These are phyloP conservation scores for Acanthamoeba royreba DNA, from an alignment of 208 protist genomes.

Conservation along the genomic window DNA sequence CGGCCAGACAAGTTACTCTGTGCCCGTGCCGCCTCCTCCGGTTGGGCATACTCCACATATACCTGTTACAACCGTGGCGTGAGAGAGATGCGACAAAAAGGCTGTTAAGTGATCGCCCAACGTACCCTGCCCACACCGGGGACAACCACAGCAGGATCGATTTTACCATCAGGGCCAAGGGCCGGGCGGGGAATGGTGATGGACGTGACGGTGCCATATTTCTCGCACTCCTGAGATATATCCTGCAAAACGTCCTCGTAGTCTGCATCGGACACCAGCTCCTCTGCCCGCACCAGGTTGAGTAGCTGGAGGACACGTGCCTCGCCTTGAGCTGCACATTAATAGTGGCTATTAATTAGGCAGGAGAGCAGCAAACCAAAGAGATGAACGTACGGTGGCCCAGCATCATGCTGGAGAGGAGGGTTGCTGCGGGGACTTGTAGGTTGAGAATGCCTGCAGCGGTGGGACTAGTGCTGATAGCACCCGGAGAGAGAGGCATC, in stretches of 20 bases:
- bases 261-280: conserved; percentile 51
- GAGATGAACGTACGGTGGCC: conserved; percentile 20
- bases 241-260: conserved; percentile 65
- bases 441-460: conserved; percentile 18
- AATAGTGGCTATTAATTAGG: neutral
- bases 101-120: neutral
- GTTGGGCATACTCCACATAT: conserved; percentile 60
- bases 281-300: conserved; percentile 45
- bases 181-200: conserved; percentile 54
- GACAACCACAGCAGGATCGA: neutral
- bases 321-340: neutral
- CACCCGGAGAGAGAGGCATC: neutral
- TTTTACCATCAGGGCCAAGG: conserved; percentile 10
- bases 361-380: neutral
- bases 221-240: conserved; percentile 53
- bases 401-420: neutral
- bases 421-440: conserved; percentile 1
- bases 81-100: neutral
- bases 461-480: neutral
- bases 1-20: conserved; percentile 54
- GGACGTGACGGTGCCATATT: conserved; percentile 59
- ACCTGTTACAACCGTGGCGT: conserved; percentile 4
- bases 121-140: neutral
- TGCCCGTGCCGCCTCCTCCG: conserved; percentile 54
- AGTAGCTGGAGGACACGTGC: conserved; percentile 49